Base-by-base conservation (phyloP, 1,284 basidiomycete genomes). In the Leccinum variabile region DNA sequence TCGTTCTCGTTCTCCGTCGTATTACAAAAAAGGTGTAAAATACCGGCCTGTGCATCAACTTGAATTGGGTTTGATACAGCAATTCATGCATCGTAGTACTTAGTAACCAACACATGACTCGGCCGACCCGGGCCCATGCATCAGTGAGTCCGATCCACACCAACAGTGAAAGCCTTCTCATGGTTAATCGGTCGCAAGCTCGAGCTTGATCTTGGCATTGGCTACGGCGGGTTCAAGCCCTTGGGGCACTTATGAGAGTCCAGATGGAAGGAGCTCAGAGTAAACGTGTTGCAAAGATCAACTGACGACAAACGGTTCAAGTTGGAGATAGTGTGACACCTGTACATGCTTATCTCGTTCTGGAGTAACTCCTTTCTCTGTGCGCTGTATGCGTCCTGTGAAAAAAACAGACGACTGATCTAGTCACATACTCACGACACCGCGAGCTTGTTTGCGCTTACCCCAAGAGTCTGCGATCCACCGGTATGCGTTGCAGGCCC, bases 381-480 rank as follows among this genome's bases (percentile, higher is more conserved):
- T 7, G 87, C 86, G 25, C 84, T 85, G 75, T 93, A 87, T 35
- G 88, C 78, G 76, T 99, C 97, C 90, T 92, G 65, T 16, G 50
- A 9, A 44, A 54, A 28, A 28, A 44, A 3, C 41, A 49, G 63
- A 8, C 83, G 67, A n/a, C 86, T 86, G 10, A 88, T 76, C 3
- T 79, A 98, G 50, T 13, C 8, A 41, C 6, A 4, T 2, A 14
- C 41, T n/a, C 41, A 44, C 28, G 41, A 18, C 7, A 44, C 39
- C 8, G 7, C 39, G 39, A n/a, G 3, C 39, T 44, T 44, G n/a
- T 9, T 44, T 18, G 9, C n/a, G 2, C 41, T 56, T 71, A 92
- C 91, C 70, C 96, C 1, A 82, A 64, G 95, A 97, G 78, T 99
- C 97, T 9, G 96, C 95, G 77, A 99, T 97, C 97, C 97, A 99